Base-by-base conservation (phyloP, 805 yeast species). In the Nakazawaea ambrosiae region DNA sequence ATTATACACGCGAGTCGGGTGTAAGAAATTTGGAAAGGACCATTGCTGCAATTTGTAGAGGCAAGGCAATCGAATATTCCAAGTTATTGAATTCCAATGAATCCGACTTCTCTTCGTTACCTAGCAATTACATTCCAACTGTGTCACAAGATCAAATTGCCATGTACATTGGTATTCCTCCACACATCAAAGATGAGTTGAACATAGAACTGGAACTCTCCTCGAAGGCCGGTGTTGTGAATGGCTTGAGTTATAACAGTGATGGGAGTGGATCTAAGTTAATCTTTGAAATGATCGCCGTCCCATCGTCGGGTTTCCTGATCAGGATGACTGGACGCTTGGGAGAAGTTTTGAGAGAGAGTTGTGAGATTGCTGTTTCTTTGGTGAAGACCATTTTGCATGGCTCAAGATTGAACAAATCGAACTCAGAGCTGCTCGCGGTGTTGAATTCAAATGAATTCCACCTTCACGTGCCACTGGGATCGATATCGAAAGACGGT, bases 251-350 rank as follows among this genome's bases (percentile, higher is more conserved):
- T 2, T 88, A 87, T 57, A 86, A 83, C 61, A 76, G 87, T 3
- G 84, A 81, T 49, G 96, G 96, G 1, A 76, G 82, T 4, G 96
- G 96, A 0, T 80, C 90, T 1, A 76, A 84, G 2, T 63, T 88
- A 36, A 73, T 80, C 12, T 83, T 88, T 54, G 96, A 88, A 53
- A 75, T 87, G 49, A 73, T 84, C 27, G 76, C 80, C 12, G 73
- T 81, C 45, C 81, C 81, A 15, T 65, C 64, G 5, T 52, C 58
- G 19, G 41, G 57, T 47, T 44, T 69, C 48, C 48, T 63, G 10
- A 63, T 85, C 34, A 71, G 67, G 33, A 74, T 84, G 63, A 87
- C 96, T 0, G 96, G 96, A 15, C 70, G 84, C 42, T 65, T 87
- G 27, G 95, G 95, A 17, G 84, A 76, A 20, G 92, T 87, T 1